A percentile compares a stretch with the other conserved stretches of the same genome.
These are phyloP conservation scores for Acorus gramineus DNA, from an alignment of 106 monocot species.

Conservation along the genomic window DNA sequence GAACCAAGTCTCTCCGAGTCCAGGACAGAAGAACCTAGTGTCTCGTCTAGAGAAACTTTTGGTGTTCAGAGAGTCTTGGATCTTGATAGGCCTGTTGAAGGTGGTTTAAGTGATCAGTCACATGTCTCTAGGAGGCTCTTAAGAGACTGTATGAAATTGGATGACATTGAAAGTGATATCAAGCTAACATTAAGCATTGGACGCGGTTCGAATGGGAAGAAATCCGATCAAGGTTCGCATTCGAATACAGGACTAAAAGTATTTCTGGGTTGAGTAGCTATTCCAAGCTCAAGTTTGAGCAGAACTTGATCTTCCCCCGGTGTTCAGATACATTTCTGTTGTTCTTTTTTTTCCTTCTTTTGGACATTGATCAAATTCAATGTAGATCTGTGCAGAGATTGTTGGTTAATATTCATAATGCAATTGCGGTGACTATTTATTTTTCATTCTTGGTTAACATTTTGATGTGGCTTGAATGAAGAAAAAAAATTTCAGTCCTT, in stretches of 20 bases:
- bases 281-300: too few species aligned
- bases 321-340: too few species aligned
- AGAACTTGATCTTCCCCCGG: too few species aligned
- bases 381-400: too few species aligned
- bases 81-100: conserved; percentile 4
- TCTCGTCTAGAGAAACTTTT: conserved; percentile 1
- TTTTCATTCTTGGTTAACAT: too few species aligned
- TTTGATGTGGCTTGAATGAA: too few species aligned
- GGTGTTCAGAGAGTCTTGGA: conserved; percentile 2
- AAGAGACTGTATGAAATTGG: conserved; percentile 2
- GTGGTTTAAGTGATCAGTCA: neutral
- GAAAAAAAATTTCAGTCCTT: too few species aligned
- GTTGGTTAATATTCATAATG: too few species aligned
- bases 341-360: too few species aligned
- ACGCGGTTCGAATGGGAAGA: conserved; percentile 18
- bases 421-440: too few species aligned
- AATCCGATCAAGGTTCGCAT: conserved; percentile 1
- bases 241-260: neutral
- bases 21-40: conserved; percentile 5
- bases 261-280: too few species aligned
- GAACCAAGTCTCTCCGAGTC: neutral
- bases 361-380: too few species aligned
- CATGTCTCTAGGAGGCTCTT: neutral
- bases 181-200: conserved; percentile 54
- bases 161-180: conserved; percentile 31